Conservation (phyloP, 805 yeast genomes). For the Ogataea ramenticola region DNA sequence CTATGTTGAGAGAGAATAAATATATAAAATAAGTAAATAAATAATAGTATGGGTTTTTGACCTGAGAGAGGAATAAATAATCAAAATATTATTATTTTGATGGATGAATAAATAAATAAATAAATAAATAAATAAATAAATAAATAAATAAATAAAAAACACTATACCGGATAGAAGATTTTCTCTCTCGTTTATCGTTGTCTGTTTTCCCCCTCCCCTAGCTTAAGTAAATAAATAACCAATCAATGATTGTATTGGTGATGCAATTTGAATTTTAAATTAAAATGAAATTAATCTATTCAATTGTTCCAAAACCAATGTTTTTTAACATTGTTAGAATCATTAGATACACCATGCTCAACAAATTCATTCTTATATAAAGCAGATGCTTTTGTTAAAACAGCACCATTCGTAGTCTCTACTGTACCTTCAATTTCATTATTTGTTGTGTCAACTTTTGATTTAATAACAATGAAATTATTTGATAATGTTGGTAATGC, state of each 20-base stretch:
- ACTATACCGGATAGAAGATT: neutral
- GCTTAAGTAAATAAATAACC: too few relatives aligned
- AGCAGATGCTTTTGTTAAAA: conserved; percentile 53
- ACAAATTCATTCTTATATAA: conserved; percentile 2
- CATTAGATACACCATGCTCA: neutral
- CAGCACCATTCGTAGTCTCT: conserved; percentile 43
- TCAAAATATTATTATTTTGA: too few relatives aligned
- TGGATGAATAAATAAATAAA: neutral
- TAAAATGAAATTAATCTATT: too few relatives aligned
- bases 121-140: neutral
- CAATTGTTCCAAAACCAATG: conserved; percentile 18
- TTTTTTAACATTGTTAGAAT: neutral
- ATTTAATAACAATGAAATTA: conserved; percentile 62
- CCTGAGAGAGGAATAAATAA: too few relatives aligned
- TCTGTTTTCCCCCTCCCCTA: too few relatives aligned
- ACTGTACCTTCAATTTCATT: conserved; percentile 44
- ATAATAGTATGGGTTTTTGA: too few relatives aligned
- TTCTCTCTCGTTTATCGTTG: too few relatives aligned
- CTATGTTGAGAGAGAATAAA: too few relatives aligned
- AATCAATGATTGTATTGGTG: too few relatives aligned
- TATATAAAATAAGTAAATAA: too few relatives aligned
- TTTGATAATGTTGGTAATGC: conserved; percentile 71
- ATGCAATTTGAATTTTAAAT: too few relatives aligned
- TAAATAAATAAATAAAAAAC: neutral
- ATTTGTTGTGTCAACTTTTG: conserved; percentile 31